Evolutionary conservation across 2,329 filamentous ascomycete species (phyloP).

Genomic region (Knoxdaviesia proteae): DNA sequence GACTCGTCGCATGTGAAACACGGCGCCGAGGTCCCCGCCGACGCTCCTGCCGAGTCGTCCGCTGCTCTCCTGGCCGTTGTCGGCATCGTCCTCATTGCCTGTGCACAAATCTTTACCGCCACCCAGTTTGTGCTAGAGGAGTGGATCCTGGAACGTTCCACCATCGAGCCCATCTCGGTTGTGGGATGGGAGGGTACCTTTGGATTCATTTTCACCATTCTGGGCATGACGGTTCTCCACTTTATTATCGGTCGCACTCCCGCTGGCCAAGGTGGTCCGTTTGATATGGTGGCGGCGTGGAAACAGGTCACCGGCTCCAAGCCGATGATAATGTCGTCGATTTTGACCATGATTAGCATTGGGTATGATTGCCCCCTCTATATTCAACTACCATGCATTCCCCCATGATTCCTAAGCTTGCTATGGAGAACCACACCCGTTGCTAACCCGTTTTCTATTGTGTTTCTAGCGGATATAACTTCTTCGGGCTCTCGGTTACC

Average conservation of each 20-base stretch:
- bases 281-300: constrained; percentile 75
- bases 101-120: constrained; percentile 89
- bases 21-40: constrained; percentile 12
- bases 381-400: constrained; percentile 11
- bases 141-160: constrained; percentile 52
- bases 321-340: constrained; percentile 51
- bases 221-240: constrained; percentile 67
- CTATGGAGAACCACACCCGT: not conserved
- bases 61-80: constrained; percentile 44
- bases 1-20: constrained; percentile 32
- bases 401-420: not conserved
- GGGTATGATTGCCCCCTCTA: constrained; percentile 32
- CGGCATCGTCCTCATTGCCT: constrained; percentile 77
- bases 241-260: constrained; percentile 54
- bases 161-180: constrained; percentile 62
- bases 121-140: constrained; percentile 94
- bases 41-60: constrained; percentile 15
- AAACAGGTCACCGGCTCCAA: constrained; percentile 55
- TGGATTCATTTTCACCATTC: constrained; percentile 59
- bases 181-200: constrained; percentile 95
- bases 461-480: constrained; percentile 68
- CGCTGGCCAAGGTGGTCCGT: constrained; percentile 59
- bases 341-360: constrained; percentile 94
- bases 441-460: constrained; percentile 5
- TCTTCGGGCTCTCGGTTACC: constrained; percentile 90